phyloP scores from a whole-genome alignment of 129 eudicot species.

The Pulicaria dysenterica region DNA sequence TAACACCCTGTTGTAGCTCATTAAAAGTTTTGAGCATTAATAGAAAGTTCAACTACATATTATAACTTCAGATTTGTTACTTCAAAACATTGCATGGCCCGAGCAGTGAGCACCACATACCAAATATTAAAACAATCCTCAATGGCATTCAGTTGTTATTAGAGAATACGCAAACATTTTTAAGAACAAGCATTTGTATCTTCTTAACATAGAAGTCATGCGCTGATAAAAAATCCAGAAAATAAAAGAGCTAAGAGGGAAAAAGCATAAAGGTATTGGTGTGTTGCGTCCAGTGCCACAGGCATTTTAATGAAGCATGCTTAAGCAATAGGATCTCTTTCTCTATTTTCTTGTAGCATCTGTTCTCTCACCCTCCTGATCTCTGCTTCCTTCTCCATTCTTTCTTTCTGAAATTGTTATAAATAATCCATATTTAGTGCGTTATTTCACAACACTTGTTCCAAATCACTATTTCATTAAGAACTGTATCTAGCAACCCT shows the following conservation, averaged over 20 bases:
- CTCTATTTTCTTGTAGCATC: slow-evolving; percentile 50
- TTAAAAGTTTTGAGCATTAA: neutral
- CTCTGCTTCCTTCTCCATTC: slow-evolving; percentile 65
- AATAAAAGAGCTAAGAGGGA: slow-evolving; percentile 24
- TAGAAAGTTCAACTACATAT: neutral
- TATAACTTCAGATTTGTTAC: neutral
- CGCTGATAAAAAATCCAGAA: slow-evolving; percentile 26
- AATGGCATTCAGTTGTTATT: slow-evolving; percentile 16
- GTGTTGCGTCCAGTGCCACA: slow-evolving; percentile 1
- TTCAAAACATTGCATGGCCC: neutral
- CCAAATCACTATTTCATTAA: neutral
- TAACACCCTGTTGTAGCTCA: neutral
- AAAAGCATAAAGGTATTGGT: slow-evolving; percentile 18
- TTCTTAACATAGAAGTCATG: slow-evolving; percentile 32
- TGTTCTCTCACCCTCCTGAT: slow-evolving; percentile 69
- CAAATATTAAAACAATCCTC: slow-evolving; percentile 5
- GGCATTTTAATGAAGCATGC: neutral
- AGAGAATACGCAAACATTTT: neutral
- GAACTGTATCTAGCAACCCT: slow-evolving; percentile 1
- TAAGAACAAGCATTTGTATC: slow-evolving; percentile 24
- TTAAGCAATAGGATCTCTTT: slow-evolving; percentile 56
- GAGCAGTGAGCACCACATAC: too few relatives aligned
- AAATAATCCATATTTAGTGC: slow-evolving; percentile 13
- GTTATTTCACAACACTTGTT: neutral
- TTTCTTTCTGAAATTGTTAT: slow-evolving; percentile 51